These are phyloP conservation scores for Fusarium setosum DNA, from an alignment of 2,329 filamentous ascomycete species.

Conservation along the genomic window DNA sequence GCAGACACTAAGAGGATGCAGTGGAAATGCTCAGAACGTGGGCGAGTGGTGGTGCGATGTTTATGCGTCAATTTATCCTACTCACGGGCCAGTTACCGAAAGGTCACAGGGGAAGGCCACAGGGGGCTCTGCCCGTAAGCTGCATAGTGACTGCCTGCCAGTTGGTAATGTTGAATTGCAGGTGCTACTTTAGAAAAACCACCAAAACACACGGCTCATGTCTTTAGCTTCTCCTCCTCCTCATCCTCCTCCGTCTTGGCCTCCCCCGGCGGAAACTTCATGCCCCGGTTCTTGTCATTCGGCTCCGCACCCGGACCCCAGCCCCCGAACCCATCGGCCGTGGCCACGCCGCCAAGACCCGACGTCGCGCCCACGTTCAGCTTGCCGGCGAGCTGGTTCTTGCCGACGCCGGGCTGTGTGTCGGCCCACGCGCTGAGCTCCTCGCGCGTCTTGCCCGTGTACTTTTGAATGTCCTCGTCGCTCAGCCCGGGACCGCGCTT, in stretches of 20 bases:
- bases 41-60: too few species aligned
- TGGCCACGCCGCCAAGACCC: conserved; percentile 45
- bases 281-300: conserved; percentile 41
- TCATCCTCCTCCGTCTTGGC: neutral
- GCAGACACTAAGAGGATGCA: too few species aligned
- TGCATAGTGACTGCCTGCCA: too few species aligned
- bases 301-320: conserved; percentile 48
- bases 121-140: too few species aligned
- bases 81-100: too few species aligned
- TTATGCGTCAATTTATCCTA: too few species aligned
- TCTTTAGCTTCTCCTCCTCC: neutral
- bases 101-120: too few species aligned
- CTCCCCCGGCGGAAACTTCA: conserved; percentile 50
- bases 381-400: conserved; percentile 52
- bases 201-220: neutral
- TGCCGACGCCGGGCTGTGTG: conserved; percentile 52
- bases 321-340: conserved; percentile 47
- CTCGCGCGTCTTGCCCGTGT: conserved; percentile 53
- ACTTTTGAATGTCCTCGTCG: conserved; percentile 54
- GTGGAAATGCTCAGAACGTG: too few species aligned
- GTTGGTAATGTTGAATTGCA: too few species aligned
- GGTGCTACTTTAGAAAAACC: too few species aligned
- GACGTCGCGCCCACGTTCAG: conserved; percentile 43
- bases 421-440: conserved; percentile 53
- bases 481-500: conserved; percentile 47